Evolutionary conservation across 306 rosid species (phyloP), one percentile per base, ranked within the genome.

Genomic region (Acmispon strigosus): DNA sequence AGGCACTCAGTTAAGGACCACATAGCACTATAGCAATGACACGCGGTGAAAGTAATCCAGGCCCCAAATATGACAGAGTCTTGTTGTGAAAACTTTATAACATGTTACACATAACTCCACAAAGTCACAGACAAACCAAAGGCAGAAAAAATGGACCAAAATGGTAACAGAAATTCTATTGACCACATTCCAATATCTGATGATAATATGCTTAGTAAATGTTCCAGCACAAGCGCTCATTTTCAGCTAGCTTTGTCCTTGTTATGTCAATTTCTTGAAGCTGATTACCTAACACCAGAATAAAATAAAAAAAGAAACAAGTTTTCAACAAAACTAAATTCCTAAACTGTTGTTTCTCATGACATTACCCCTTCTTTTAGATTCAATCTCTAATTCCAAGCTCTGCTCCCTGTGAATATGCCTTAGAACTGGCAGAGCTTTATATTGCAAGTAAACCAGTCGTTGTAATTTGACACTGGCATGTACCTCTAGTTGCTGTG

Each of bases 211-310:
- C 34, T 6, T 18, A 27, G 22, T 65, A 59, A 67, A 66, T 67
- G 27, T 85, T 87, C 96, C 92, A 89, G 76, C 83, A 89, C 55
- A 89, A 37, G 41, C 92, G 90, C 76, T 87, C 92, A 13, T 32
- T 45, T 64, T 37, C 65, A 19, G 76, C 84, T 66, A 89, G 76
- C 73, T 79, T 52, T 58, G 76, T 65, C 74, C 90, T 89, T 57
- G 63, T 54, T 78, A 89, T 65, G 42, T 81, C 81, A 61, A 49
- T 72, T 82, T 78, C 96, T 53, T 69, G 76, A 60, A 89, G 57
- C 45, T 80, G 82, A 54, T 49, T 76, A 73, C 89, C 96, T 87
- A 62, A 48, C 47, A 73, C 47, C 58, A 73, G 70, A 63, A 76
- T 59, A 70, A 62, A 16, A 19, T 43, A 10, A n/a, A 52, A 55